phyloP scores from a whole-genome alignment of 495 filamentous ascomycete genomes.

The Neurospora sp. region DNA sequence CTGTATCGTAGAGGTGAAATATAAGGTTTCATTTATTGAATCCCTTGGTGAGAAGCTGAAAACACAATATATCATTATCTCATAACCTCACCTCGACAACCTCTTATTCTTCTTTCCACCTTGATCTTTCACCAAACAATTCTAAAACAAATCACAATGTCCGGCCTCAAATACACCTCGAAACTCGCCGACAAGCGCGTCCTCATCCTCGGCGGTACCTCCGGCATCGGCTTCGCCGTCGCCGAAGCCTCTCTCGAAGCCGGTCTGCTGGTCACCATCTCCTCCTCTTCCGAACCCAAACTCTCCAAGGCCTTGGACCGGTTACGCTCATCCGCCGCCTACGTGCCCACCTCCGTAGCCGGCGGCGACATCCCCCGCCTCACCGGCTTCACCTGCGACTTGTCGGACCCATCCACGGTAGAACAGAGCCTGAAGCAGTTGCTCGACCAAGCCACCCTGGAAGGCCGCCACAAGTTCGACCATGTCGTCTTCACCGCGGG shows the following conservation, averaged over 20 bases:
- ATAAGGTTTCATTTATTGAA: neutral
- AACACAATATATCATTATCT: neutral
- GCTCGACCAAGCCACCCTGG: conserved; percentile 26
- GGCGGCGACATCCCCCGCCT: neutral
- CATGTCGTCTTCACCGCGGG: conserved; percentile 55
- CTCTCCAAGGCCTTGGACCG: conserved; percentile 27
- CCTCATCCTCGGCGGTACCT: conserved; percentile 44
- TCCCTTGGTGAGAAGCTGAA: neutral
- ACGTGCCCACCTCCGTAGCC: conserved; percentile 5
- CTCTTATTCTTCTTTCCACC: neutral
- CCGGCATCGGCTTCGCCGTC: conserved; percentile 47
- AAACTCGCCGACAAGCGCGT: conserved; percentile 30
- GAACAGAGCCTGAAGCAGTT: conserved; percentile 31
- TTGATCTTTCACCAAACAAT: no score
- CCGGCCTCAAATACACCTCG: conserved; percentile 10
- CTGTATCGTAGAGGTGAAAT: neutral
- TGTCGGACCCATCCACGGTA: conserved; percentile 34
- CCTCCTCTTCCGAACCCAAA: conserved; percentile 34
- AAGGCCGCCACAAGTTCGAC: conserved; percentile 31
- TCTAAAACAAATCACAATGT: neutral
- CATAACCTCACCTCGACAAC: neutral
- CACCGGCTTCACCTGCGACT: conserved; percentile 39
- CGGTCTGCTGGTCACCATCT: conserved; percentile 41
- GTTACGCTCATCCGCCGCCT: conserved; percentile 25
- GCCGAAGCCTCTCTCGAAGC: conserved; percentile 40